Base-by-base conservation (phyloP, 805 yeast species). In the Zygosaccharomyces bailii region DNA sequence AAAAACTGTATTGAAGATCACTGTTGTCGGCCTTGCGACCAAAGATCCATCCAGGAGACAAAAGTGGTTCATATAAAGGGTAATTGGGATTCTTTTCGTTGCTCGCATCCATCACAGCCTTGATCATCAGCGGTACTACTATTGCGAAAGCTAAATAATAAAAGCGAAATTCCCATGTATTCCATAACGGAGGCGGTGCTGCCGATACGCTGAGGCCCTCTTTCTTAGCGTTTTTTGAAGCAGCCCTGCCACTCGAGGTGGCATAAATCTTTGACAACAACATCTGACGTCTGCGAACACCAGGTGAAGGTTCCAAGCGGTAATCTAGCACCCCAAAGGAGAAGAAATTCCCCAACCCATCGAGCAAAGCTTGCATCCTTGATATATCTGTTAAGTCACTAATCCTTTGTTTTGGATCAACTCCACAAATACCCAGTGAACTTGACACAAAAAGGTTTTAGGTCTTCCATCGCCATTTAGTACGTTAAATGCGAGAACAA, bases 21-120 rank as follows among this genome's bases (percentile, higher is more conserved):
- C 96, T 84, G 61, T 91, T 90, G 63, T 93, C 99, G 33, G 88
- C 95, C 64, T 83, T 84, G 19, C 96, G 69, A 6, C 96, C 96
- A 60, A 84, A 78, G 54, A 89, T 68, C 98, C 98, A 91, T 4
- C 99, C 98, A 4, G 79, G 71, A 21, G 83, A 73, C 41, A 91
- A 69, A 30, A 82, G 67, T 39, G 78, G 74, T 52, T 75, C 75
- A 58, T 76, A 88, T 39, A 70, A 69, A 14, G 75, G 73, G 59
- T 83, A 91, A 59, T 88, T 88, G 8, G 84, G 82, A 56, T 86
- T 87, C 2, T 79, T 69, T 51, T 81, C 83, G 55, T 80, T 80
- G 25, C 90, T 82, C 6, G 95, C 91, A 29, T 79, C 83, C 76
- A 85, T 76, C 1, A 93, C 96, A 0, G 93, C 80, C 54, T 78